phyloP scores from a whole-genome alignment of 805 yeast genomes.

The Pachysolen tannophilus region DNA sequence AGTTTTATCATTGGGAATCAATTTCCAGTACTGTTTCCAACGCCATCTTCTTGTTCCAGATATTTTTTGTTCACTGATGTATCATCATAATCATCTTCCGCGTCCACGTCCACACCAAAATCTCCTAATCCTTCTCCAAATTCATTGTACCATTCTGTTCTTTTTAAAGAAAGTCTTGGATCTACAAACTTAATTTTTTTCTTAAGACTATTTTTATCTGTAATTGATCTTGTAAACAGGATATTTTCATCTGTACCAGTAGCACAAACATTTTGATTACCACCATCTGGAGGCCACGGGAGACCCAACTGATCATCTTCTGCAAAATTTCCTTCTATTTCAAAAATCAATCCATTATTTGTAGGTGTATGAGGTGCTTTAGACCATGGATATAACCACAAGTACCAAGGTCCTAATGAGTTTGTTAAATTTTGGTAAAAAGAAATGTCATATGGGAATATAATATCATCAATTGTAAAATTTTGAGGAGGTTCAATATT shows the following conservation, averaged over 20 bases:
- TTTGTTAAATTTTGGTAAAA: conserved; percentile 41
- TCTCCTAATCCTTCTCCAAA: conserved; percentile 82
- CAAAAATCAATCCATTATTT: conserved; percentile 52
- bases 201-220: conserved; percentile 3
- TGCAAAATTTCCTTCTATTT: conserved; percentile 40
- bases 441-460: conserved; percentile 82
- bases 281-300: conserved; percentile 95
- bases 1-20: too few relatives aligned
- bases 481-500: conserved; percentile 11
- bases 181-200: conserved; percentile 13
- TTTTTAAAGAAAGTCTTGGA: conserved; percentile 26
- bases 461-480: conserved; percentile 52
- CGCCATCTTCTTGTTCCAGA: too few relatives aligned
- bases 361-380: conserved; percentile 47
- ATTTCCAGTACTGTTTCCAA: too few relatives aligned
- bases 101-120: conserved; percentile 79
- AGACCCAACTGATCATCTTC: conserved; percentile 53
- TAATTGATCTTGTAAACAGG: conserved; percentile 10
- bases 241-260: conserved; percentile 2
- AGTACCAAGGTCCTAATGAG: conserved; percentile 54
- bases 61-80: not conserved
- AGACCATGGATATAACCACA: conserved; percentile 72
- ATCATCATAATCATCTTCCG: conserved; percentile 31
- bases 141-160: conserved; percentile 60
- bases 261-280: conserved; percentile 28